Percentiles rank a stretch among this genome's conserved stretches.
Conservation (phyloP, 2,329 filamentous ascomycete genomes). For the Alternaria viburni region DNA sequence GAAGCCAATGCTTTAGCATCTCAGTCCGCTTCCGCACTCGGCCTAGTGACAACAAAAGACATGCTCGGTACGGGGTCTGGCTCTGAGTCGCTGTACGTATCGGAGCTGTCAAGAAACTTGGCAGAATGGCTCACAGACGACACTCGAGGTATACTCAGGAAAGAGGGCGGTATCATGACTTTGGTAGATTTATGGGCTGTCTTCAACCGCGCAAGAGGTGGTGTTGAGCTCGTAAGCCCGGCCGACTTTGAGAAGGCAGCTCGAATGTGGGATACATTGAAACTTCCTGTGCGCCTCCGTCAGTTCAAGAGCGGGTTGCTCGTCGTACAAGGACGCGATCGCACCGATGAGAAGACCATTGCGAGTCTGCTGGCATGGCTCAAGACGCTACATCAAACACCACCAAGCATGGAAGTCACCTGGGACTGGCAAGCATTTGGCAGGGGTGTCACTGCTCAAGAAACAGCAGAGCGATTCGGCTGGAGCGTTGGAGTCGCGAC, state of each 20-base stretch:
- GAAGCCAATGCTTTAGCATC: constrained; percentile 79
- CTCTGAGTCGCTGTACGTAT: constrained; percentile 85
- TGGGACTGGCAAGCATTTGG: constrained; percentile 85
- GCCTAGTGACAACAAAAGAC: constrained; percentile 92
- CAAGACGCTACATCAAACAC: constrained; percentile 70
- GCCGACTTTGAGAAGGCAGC: constrained; percentile 91
- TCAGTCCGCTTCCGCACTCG: constrained; percentile 82
- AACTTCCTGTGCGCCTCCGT: constrained; percentile 82
- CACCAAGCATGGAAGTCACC: constrained; percentile 66
- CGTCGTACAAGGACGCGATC: constrained; percentile 86
- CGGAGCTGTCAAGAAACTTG: constrained; percentile 54
- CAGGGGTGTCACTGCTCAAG: constrained; percentile 85
- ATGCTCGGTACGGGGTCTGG: constrained; percentile 80
- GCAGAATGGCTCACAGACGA: constrained; percentile 50
- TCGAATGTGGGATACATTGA: constrained; percentile 83
- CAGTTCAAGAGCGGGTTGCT: constrained; percentile 93
- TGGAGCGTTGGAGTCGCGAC: constrained; percentile 97
- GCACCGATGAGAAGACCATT: constrained; percentile 90
- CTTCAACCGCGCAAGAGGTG: constrained; percentile 91
- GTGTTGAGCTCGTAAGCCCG: constrained; percentile 92
- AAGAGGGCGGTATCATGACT: constrained; percentile 49
- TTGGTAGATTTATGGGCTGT: constrained; percentile 58
- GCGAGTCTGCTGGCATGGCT: constrained; percentile 79
- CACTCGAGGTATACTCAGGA: constrained; percentile 42
- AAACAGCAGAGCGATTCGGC: constrained; percentile 86